Evolutionary conservation across 305 asterid species (phyloP).

Genomic region (Fraxinus angustifolia): DNA sequence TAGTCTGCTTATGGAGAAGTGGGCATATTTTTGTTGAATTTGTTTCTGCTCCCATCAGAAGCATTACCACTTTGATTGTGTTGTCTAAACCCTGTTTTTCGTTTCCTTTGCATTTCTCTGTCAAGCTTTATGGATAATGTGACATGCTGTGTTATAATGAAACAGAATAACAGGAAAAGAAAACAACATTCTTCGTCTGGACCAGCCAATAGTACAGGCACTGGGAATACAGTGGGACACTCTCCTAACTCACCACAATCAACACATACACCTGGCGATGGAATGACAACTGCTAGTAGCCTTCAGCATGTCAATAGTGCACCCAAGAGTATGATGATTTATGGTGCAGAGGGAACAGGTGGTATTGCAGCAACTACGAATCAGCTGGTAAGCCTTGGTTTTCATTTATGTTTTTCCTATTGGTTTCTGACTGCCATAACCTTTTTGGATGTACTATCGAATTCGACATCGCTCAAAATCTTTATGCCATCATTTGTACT

Average conservation of each 20-base stretch:
- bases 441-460: neutral
- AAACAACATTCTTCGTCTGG: constrained; percentile 97
- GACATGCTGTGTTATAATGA: constrained; percentile 18
- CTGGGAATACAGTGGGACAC: constrained; percentile 94
- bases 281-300: constrained; percentile 69
- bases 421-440: neutral
- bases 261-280: constrained; percentile 95
- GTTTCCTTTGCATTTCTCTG: constrained; percentile 3
- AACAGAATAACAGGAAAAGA: constrained; percentile 85
- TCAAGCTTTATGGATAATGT: neutral
- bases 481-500: neutral
- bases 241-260: constrained; percentile 92
- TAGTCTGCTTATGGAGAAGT: neutral
- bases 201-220: constrained; percentile 96
- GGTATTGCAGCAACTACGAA: constrained; percentile 88
- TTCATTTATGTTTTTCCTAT: constrained; percentile 6
- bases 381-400: constrained; percentile 68
- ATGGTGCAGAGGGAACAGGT: constrained; percentile 82
- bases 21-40: neutral
- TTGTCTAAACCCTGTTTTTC: neutral
- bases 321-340: constrained; percentile 77
- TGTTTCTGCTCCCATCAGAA: constrained; percentile 9
- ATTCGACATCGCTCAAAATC: neutral
- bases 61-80: constrained; percentile 1
- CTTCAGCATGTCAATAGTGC: constrained; percentile 71